Percentiles rank a stretch among this genome's conserved stretches.
Conservation (phyloP, 2,329 filamentous ascomycete species). For the Colletotrichum cereale region DNA sequence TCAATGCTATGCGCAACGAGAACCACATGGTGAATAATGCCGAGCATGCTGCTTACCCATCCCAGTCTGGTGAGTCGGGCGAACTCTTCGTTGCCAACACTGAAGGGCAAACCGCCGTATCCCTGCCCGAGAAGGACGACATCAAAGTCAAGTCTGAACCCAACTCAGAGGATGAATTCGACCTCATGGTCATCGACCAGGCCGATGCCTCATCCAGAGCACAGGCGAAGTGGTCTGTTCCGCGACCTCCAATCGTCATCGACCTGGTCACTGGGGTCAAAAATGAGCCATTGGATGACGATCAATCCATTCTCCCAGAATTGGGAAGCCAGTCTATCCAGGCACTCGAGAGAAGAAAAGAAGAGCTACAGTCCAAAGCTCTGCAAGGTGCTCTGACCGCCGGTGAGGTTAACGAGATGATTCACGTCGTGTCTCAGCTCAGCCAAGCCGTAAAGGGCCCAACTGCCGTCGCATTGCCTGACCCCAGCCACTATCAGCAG, state of each 20-base stretch:
- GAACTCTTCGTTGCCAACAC: background rate
- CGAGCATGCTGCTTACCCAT: too few relatives aligned
- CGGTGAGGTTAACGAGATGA: background rate
- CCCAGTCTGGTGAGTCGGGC: background rate
- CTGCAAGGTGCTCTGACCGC: background rate
- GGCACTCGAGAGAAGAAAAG: background rate
- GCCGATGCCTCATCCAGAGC: background rate
- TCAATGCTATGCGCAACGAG: background rate
- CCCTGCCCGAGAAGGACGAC: accelerated
- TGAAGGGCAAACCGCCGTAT: accelerated
- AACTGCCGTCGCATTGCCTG: too few relatives aligned
- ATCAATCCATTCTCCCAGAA: too few relatives aligned
- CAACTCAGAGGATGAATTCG: background rate
- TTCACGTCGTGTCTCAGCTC: background rate
- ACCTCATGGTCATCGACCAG: slow-evolving; percentile 1
- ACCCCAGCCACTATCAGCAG: background rate
- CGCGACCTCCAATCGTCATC: background rate
- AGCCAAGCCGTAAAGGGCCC: background rate
- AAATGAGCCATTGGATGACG: background rate
- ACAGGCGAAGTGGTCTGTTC: background rate
- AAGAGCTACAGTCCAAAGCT: background rate
- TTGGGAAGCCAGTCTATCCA: accelerated
- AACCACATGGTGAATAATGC: accelerated
- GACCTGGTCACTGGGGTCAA: background rate
- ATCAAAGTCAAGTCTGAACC: slow-evolving; percentile 1